Percentiles rank a stretch among this genome's conserved stretches.
These are phyloP conservation scores for Gastrolobium villosum DNA, from an alignment of 306 rosid species.

Conservation along the genomic window DNA sequence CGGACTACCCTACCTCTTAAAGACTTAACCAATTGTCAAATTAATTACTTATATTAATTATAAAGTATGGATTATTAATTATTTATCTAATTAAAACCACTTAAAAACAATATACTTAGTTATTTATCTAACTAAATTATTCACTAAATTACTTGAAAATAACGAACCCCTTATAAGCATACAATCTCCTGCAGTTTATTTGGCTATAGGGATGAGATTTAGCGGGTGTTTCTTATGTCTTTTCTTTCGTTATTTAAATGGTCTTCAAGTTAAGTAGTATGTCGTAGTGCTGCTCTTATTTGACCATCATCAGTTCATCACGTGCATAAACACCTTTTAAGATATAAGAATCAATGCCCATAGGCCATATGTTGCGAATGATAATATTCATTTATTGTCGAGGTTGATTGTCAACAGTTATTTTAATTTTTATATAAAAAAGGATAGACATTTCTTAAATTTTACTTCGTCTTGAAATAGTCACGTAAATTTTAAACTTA, in stretches of 20 bases:
- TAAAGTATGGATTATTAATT: too few relatives aligned
- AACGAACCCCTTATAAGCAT: too few relatives aligned
- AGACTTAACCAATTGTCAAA: too few relatives aligned
- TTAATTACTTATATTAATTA: too few relatives aligned
- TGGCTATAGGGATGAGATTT: not conserved
- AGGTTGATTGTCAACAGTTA: not conserved
- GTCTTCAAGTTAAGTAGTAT: not conserved
- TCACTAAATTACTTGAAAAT: not conserved
- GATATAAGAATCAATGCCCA: constrained; percentile 29
- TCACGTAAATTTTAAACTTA: not conserved
- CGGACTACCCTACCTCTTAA: too few relatives aligned
- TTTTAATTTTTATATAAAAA: not conserved
- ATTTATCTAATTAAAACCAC: too few relatives aligned
- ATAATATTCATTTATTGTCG: not conserved
- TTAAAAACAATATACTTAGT: too few relatives aligned
- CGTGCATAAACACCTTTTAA: constrained; percentile 44
- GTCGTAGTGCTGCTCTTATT: constrained; percentile 30
- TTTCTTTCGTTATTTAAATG: not conserved
- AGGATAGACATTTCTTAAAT: not conserved
- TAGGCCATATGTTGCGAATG: not conserved
- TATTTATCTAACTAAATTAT: too few relatives aligned
- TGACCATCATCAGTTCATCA: constrained; percentile 61
- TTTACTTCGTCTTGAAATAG: not conserved
- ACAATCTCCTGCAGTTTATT: not conserved
- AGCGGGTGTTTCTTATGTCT: not conserved